Evolutionary conservation across 2,329 filamentous ascomycete genomes (phyloP), one percentile per base, ranked within the genome.

Genomic region (Talaromyces sp.): DNA sequence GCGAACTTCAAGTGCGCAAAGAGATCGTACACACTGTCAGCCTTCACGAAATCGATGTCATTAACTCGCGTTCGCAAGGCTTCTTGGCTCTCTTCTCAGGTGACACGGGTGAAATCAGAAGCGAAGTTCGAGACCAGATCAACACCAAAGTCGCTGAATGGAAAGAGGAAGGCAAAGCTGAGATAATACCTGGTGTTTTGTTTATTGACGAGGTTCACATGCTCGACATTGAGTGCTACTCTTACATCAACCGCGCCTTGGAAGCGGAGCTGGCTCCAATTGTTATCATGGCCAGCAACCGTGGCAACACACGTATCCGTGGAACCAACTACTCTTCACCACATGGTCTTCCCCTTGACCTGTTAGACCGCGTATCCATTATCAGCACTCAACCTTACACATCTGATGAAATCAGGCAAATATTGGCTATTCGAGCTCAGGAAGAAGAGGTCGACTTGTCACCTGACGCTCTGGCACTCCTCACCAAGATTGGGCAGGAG

Each of bases 141-240:
- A 96, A 99, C 82, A 97, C 92, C 71, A 99, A 99, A 81, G 93
- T 99, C 2, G 93, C 90, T 57, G 95, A 99, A 80, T 99, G 95
- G 95, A 97, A 96, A 80, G 95, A 99, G 79, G 95, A 99, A 80
- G 95, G 95, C 81, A 99, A 99, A 80, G 95, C 95, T 3, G 93
- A 96, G 80, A 98, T 99, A 63, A 93, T 99, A 0, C 95, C 95
- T 0, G 95, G 95, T 54, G 95, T 99, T 8, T 83, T 99, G 8
- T 99, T 99, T 83, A 96, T 99, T 73, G 95, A 99, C 74, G 95
- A 99, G 82, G 94, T 99, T 5, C 95, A 99, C 84, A 98, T 99
- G 94, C 90, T 99, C 65, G 95, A 99, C 77, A 97, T 98, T 69
- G 95, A 99, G 80, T 98, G 94, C 83, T 99, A 97, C 83, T 96